These are phyloP conservation scores for Colletotrichum cuscutae DNA, from an alignment of 2,329 filamentous ascomycete species.

Conservation along the genomic window DNA sequence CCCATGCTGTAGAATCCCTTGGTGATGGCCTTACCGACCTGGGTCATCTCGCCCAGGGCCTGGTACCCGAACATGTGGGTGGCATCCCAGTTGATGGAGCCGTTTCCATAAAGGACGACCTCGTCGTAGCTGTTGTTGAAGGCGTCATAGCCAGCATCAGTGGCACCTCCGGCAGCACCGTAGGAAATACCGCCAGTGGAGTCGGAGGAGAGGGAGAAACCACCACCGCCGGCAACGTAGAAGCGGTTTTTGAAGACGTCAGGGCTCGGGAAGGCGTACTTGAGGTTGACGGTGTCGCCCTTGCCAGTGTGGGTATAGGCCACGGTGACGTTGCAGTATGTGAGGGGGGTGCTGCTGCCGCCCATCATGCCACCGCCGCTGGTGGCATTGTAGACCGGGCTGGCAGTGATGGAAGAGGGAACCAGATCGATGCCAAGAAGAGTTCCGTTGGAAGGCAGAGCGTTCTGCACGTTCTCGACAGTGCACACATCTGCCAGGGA, in stretches of 20 bases:
- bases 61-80: conserved; percentile 24
- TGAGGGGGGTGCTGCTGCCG: conserved; percentile 44
- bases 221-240: conserved; percentile 56
- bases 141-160: conserved; percentile 61
- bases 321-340: conserved; percentile 59
- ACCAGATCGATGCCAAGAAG: conserved; percentile 42
- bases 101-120: conserved; percentile 48
- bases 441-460: conserved; percentile 39
- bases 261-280: conserved; percentile 55
- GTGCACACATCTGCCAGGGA: conserved; percentile 38
- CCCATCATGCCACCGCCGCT: conserved; percentile 42
- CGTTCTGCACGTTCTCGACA: conserved; percentile 37
- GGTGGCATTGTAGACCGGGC: conserved; percentile 29
- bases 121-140: conserved; percentile 52
- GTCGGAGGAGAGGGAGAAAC: conserved; percentile 44
- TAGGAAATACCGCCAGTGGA: conserved; percentile 54
- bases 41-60: conserved; percentile 27
- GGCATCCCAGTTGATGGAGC: conserved; percentile 26
- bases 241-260: conserved; percentile 56
- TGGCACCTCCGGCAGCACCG: conserved; percentile 58
- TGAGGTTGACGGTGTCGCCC: conserved; percentile 46
- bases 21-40: conserved; percentile 57
- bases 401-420: conserved; percentile 15
- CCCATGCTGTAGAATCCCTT: conserved; percentile 55
- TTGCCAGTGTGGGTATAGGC: conserved; percentile 54